Evolutionary conservation across 2,329 filamentous ascomycete species (phyloP).

Genomic region (Dactylellina haptotyla): DNA sequence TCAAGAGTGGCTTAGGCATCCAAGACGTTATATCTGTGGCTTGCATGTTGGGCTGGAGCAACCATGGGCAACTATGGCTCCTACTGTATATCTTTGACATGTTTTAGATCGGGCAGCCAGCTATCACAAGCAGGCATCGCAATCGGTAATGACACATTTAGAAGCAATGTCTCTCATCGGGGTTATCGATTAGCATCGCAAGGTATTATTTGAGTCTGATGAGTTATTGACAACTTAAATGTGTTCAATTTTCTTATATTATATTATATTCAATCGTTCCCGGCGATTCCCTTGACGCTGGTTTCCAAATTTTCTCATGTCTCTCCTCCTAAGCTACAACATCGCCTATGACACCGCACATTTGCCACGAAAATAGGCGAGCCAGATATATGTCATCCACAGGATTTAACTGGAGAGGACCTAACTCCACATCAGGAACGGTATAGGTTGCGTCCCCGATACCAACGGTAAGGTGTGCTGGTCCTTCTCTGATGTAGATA

Average conservation of each 20-base stretch:
- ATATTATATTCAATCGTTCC: no score
- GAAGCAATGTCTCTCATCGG: neutral
- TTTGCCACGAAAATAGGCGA: neutral
- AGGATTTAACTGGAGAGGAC: neutral
- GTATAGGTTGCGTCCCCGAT: neutral
- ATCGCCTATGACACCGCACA: no score
- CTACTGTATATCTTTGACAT: neutral
- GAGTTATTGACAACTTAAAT: no score
- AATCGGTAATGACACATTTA: neutral
- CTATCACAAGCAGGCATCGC: neutral
- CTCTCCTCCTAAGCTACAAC: no score
- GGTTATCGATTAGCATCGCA: neutral
- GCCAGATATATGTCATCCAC: neutral
- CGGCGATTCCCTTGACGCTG: no score
- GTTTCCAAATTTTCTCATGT: no score
- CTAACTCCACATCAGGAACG: slow-evolving; percentile 4
- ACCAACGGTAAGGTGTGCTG: neutral
- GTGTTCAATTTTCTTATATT: no score
- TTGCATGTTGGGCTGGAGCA: neutral
- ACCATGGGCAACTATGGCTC: neutral
- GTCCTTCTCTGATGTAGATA: neutral
- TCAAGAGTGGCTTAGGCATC: neutral
- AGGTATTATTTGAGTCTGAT: no score
- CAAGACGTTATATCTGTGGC: neutral
- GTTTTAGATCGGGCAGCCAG: neutral